These are phyloP conservation scores for Epithele typhae DNA, from an alignment of 768 basidiomycete species.

Conservation along the genomic window DNA sequence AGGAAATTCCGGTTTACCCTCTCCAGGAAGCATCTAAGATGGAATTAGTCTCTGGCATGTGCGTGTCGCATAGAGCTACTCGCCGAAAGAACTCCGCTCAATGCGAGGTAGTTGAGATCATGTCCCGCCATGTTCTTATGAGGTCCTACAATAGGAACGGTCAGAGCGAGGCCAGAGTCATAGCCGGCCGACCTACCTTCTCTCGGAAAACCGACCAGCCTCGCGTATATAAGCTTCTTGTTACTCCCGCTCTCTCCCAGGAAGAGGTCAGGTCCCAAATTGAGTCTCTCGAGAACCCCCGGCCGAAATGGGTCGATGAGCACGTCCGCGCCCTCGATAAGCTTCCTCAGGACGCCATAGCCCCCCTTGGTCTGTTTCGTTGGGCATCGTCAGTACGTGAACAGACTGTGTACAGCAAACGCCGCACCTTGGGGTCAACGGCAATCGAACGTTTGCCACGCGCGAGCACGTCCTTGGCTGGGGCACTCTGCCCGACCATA, in stretches of 20 bases:
- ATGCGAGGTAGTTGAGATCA: constrained; percentile 80
- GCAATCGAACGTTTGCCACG: constrained; percentile 75
- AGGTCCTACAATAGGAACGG: constrained; percentile 40
- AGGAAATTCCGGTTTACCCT: constrained; percentile 65
- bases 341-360: constrained; percentile 45
- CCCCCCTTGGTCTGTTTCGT: constrained; percentile 39
- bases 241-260: constrained; percentile 57
- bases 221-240: constrained; percentile 63
- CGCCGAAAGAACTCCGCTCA: constrained; percentile 72
- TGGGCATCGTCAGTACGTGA: too few species aligned
- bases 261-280: constrained; percentile 73
- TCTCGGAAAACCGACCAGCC: constrained; percentile 69
- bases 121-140: constrained; percentile 82
- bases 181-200: constrained; percentile 40
- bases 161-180: neutral
- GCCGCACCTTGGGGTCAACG: constrained; percentile 53
- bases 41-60: too few species aligned
- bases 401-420: neutral
- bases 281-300: constrained; percentile 75
- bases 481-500: constrained; percentile 29
- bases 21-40: constrained; percentile 63
- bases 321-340: constrained; percentile 69
- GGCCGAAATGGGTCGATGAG: constrained; percentile 83
- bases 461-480: constrained; percentile 45
- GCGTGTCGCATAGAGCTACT: constrained; percentile 8